These are phyloP conservation scores for Monosporozyma yasuniensis DNA, from an alignment of 805 yeast species.

Conservation along the genomic window DNA sequence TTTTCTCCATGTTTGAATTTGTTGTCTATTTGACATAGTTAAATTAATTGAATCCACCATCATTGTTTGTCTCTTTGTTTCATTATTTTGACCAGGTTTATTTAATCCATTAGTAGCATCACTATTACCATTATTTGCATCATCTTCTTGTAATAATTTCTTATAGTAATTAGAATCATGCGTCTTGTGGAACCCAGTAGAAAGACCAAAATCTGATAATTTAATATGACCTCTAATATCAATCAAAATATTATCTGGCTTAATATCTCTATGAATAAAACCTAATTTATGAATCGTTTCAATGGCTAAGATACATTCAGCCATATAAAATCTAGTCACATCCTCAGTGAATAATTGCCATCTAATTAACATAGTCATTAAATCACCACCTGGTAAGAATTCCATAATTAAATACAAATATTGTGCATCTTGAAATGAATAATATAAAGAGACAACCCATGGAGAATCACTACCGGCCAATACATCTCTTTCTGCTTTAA, in stretches of 20 bases:
- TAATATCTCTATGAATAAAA: conserved; percentile 93
- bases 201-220: conserved; percentile 79
- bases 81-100: conserved; percentile 27
- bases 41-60: conserved; percentile 90
- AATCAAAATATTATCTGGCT: conserved; percentile 90
- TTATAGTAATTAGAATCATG: conserved; percentile 84
- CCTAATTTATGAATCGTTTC: conserved; percentile 91
- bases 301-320: conserved; percentile 90
- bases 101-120: conserved; percentile 12
- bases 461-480: conserved; percentile 87
- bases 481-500: conserved; percentile 92
- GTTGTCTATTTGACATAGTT: conserved; percentile 91
- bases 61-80: conserved; percentile 61
- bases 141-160: conserved; percentile 65
- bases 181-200: conserved; percentile 88
- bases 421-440: conserved; percentile 69
- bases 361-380: conserved; percentile 92
- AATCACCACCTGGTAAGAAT: conserved; percentile 82
- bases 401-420: conserved; percentile 86
- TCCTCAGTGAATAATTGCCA: conserved; percentile 93
- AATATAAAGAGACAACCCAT: conserved; percentile 76
- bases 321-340: conserved; percentile 87
- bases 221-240: conserved; percentile 76
- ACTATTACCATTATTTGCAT: conserved; percentile 10
- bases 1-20: conserved; percentile 93